Evolutionary conservation across 768 basidiomycete species (phyloP), one percentile per base, ranked within the genome.

Genomic region (Harrya chromipes): DNA sequence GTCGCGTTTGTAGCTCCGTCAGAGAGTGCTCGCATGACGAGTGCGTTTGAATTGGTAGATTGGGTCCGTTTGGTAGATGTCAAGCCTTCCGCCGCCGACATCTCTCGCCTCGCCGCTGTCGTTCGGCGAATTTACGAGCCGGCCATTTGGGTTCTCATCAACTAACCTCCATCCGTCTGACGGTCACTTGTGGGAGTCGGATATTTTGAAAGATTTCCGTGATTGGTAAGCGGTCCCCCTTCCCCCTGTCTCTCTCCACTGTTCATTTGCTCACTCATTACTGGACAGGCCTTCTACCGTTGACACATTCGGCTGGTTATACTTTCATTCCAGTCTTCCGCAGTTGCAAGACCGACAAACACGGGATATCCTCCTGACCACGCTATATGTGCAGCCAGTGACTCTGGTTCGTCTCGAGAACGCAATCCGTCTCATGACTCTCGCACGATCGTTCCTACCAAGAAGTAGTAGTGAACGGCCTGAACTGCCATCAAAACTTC

Each of bases 1-100:
- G 51, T 49, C 14, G 24, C 24, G 9, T 23, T 37, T 52, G n/a
- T 40, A 84, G 82, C 77, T 27, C 59, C 63, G 16, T 64, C 70
- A 3, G 65, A 65, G 35, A 45, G 46, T 3, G 66, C 65, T 21
- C 64, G 76, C 37, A 68, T 65, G 41, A 53, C 59, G 1, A 56
- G 69, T 24, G 83, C 83, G 1, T 80, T 72, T 38, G 80, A 82
- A 43, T 68, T 88, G 0, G 70, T 87, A n/a, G 84, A 87, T 55
- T 82, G 78, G 77, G 49, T 84, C 27, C 80, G 85, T 33, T 65
- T 86, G 1, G 57, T 73, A 2, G 70, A 72, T 14, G 59, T 64
- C 23, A 57, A 65, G 1, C 55, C 79, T 5, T 56, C 61, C 13
- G 12, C 66, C 1, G 52, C 56, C 0, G 73, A 82, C 40, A 59